Evolutionary conservation across 108 stramenopile genomes (phyloP).

Genomic region (Seminavis robusta): DNA sequence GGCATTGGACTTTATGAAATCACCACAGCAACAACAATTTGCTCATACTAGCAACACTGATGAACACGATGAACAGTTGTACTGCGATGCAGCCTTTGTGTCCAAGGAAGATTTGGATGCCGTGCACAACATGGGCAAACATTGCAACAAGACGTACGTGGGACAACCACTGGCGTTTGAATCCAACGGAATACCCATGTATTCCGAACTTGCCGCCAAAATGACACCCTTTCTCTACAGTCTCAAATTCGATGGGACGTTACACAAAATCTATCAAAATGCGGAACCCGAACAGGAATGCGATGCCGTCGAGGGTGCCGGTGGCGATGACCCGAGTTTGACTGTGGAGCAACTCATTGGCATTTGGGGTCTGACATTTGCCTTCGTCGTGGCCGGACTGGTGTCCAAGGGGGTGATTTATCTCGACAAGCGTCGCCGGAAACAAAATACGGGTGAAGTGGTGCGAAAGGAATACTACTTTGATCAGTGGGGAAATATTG

Average conservation of each 20-base stretch:
- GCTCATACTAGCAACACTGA: too few relatives aligned
- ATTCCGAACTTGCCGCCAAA: neutral
- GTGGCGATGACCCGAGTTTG: neutral
- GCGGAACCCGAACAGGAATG: slow-evolving; percentile 3
- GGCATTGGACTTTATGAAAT: slow-evolving; percentile 11
- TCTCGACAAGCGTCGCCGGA: too few relatives aligned
- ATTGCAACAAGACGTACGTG: slow-evolving; percentile 17
- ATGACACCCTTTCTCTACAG: neutral
- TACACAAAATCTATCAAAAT: neutral
- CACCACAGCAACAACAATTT: neutral
- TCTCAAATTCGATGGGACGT: neutral
- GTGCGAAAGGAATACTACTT: too few relatives aligned
- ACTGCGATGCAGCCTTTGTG: slow-evolving; percentile 13
- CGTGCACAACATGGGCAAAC: neutral
- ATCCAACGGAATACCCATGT: slow-evolving; percentile 1
- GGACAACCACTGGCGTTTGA: neutral
- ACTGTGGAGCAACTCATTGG: slow-evolving; percentile 10
- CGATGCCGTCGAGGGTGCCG: neutral
- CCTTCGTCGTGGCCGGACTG: too few relatives aligned
- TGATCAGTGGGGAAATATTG: too few relatives aligned
- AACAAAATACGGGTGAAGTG: too few relatives aligned
- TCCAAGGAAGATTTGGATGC: slow-evolving; percentile 8
- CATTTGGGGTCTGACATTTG: slow-evolving; percentile 14
- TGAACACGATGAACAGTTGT: neutral
- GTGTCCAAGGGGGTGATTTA: too few relatives aligned